Evolutionary conservation across 371 early-diverging fungal species (phyloP).

Genomic region (Rhizopus microsporus): DNA sequence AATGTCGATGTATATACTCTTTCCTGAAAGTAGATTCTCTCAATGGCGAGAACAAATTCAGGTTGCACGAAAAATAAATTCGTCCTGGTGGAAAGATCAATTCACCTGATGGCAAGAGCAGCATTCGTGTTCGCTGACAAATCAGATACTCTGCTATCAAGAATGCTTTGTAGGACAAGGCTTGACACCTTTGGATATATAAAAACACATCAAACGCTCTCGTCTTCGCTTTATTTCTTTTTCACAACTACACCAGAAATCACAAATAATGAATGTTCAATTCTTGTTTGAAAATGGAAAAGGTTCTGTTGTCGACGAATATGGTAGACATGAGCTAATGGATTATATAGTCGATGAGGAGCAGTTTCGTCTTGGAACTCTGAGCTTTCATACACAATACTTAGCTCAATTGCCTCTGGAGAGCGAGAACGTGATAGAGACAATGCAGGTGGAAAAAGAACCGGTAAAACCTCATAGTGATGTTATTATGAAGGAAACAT

Average conservation of each 20-base stretch:
- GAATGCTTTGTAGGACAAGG: neutral
- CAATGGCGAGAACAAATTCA: too few relatives aligned
- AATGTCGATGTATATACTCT: too few relatives aligned
- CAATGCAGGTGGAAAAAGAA: conserved; percentile 3
- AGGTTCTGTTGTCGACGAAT: conserved; percentile 10
- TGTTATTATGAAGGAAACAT: conserved; percentile 10
- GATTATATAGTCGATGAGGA: conserved; percentile 25
- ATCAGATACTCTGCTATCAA: neutral
- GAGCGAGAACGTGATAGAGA: neutral
- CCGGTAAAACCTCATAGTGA: conserved; percentile 8
- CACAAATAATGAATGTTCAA: too few relatives aligned
- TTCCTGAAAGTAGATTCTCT: too few relatives aligned
- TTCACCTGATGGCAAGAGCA: conserved; percentile 1
- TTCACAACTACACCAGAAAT: conserved; percentile 1
- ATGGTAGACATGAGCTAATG: conserved; percentile 16
- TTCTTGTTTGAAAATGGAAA: too few relatives aligned
- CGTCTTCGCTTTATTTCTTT: neutral
- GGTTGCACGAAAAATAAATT: too few relatives aligned
- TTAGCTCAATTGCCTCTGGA: conserved; percentile 4
- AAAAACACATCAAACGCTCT: too few relatives aligned
- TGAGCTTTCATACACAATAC: conserved; percentile 16
- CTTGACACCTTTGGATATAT: neutral
- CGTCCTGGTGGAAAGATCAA: conserved; percentile 2
- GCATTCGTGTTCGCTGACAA: neutral
- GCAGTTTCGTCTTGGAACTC: conserved; percentile 16